Conservation (phyloP, 2,329 filamentous ascomycete species). For the Cordyceps tenuipes region DNA sequence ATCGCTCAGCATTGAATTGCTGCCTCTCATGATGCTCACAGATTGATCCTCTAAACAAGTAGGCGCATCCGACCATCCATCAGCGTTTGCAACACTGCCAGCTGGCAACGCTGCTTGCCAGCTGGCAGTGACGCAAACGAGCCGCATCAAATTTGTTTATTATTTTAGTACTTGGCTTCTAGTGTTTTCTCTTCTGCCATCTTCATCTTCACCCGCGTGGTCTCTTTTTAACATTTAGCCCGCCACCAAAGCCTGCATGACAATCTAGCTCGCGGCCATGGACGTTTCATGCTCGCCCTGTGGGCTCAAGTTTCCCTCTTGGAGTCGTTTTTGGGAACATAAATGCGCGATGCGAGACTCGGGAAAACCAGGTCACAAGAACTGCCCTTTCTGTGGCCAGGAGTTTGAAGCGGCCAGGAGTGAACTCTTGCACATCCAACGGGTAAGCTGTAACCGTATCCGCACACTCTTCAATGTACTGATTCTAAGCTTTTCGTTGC, state of each 20-base stretch:
- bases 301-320: slow-evolving; percentile 19
- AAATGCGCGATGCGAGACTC: slow-evolving; percentile 21
- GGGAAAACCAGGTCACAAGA: slow-evolving; percentile 20
- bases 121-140: background rate
- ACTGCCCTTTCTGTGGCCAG: slow-evolving; percentile 30
- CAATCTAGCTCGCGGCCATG: background rate
- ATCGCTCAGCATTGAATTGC: background rate
- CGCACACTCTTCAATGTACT: background rate
- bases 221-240: too few relatives aligned
- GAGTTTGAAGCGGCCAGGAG: slow-evolving; percentile 27
- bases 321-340: slow-evolving; percentile 21
- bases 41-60: background rate
- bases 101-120: background rate
- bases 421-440: slow-evolving; percentile 26
- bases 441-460: slow-evolving; percentile 18
- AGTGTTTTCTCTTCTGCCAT: background rate
- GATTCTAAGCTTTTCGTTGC: background rate
- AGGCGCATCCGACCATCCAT: background rate
- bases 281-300: slow-evolving; percentile 24
- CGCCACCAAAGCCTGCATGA: too few relatives aligned
- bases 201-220: background rate
- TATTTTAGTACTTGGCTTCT: too few relatives aligned
- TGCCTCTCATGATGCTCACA: background rate
- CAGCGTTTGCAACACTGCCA: background rate
- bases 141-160: background rate